Evolutionary conservation across 306 rosid genomes (phyloP).

Genomic region (Dryas drummondii): DNA sequence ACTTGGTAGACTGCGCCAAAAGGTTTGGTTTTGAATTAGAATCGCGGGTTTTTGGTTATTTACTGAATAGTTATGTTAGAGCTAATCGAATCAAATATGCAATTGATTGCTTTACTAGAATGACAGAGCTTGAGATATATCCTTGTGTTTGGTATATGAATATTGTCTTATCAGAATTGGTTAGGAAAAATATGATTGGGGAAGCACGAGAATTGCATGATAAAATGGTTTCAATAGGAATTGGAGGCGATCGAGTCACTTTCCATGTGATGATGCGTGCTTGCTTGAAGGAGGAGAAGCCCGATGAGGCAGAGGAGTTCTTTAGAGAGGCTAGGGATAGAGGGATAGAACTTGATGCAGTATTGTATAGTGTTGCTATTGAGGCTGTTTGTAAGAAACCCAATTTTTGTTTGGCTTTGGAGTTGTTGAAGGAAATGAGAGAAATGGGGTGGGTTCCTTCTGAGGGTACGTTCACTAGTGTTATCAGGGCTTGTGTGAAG

Average conservation of each 20-base stretch:
- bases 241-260: slow-evolving; percentile 50
- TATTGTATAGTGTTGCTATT: slow-evolving; percentile 45
- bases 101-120: slow-evolving; percentile 45
- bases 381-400: slow-evolving; percentile 48
- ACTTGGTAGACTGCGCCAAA: slow-evolving; percentile 40
- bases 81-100: slow-evolving; percentile 53
- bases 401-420: slow-evolving; percentile 36
- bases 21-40: slow-evolving; percentile 40
- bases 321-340: slow-evolving; percentile 40
- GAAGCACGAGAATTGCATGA: slow-evolving; percentile 41
- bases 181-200: slow-evolving; percentile 45
- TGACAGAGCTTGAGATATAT: slow-evolving; percentile 41
- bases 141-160: slow-evolving; percentile 49
- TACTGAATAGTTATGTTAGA: slow-evolving; percentile 58
- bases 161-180: slow-evolving; percentile 52
- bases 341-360: slow-evolving; percentile 54
- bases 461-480: slow-evolving; percentile 39
- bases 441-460: slow-evolving; percentile 60
- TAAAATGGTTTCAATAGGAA: slow-evolving; percentile 45
- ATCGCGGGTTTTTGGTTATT: slow-evolving; percentile 47
- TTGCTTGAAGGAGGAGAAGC: slow-evolving; percentile 46
- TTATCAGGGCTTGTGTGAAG: slow-evolving; percentile 61
- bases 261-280: slow-evolving; percentile 49
- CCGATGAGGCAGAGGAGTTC: slow-evolving; percentile 47
- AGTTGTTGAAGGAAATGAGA: slow-evolving; percentile 61